Base-by-base conservation (phyloP, 805 yeast genomes). In the Kazachstania bromeliacearum region DNA sequence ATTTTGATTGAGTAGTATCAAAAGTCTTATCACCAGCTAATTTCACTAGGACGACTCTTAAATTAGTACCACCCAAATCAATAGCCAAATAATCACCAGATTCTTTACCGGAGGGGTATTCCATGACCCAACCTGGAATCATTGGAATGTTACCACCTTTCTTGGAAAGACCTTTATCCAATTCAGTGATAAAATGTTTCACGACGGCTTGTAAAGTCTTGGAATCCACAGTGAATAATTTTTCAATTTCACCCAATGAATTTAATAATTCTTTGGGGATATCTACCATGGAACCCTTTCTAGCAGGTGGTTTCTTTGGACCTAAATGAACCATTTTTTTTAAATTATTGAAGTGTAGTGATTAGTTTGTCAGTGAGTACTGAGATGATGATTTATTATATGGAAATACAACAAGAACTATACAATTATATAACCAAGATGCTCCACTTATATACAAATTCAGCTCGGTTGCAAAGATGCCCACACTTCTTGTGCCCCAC, bases 81-180 rank as follows among this genome's bases (percentile, higher is more conserved):
- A 89, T 80, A 35, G 96, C 96, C 55, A 89, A 64, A 62, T 73
- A 88, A 47, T 84, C 78, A 44, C 97, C 97, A 28, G 70, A 73
- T 62, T 88, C 97, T 49, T 77, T 65, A 44, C 97, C 97, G 31
- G 89, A 78, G 44, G 96, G 96, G 67, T 70, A 80, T 53, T 81
- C 92, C 70, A 85, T 67, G 37, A 88, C 96, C 96, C 96, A 88
- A 41, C 92, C 83, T 28, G 94, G 94, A 55, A 80, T 85, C 96
- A 89, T 88, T 40, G 97, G 96, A 52, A 85, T 84, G 59, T 79
- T 79, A 38, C 89, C 92, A 35, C 89, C 88, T 41, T 68, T 60
- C 53, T 71, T 69, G 42, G 78, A 68, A 46, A 81, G 70, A 39
- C 96, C 96, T 59, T 82, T 82, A 44, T 77, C 74, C 50, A 88